A percentile compares a stretch with the other conserved stretches of the same genome.
These are phyloP conservation scores for Salvia miltiorrhiza DNA, from an alignment of 257 asterid genomes.

Conservation along the genomic window DNA sequence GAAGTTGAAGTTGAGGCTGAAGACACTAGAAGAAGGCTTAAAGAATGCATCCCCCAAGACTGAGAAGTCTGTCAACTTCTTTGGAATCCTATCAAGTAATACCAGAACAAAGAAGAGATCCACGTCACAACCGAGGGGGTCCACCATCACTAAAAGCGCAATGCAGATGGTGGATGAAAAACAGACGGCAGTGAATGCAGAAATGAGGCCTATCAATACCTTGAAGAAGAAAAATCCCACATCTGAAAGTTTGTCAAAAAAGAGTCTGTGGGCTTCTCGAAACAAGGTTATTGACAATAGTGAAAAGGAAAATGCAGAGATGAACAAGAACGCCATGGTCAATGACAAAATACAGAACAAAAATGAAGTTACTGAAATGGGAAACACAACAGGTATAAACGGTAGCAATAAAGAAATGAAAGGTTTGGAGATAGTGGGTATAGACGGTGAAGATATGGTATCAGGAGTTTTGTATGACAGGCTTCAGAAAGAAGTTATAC, in stretches of 20 bases:
- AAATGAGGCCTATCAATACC: conserved; percentile 23
- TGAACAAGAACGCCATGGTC: conserved; percentile 29
- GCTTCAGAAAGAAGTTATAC: conserved; percentile 85
- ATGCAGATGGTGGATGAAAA: conserved; percentile 28
- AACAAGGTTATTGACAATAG: conserved; percentile 38
- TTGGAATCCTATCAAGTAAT: conserved; percentile 62
- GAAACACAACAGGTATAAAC: conserved; percentile 20
- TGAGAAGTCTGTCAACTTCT: conserved; percentile 46
- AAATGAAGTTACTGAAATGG: conserved; percentile 28
- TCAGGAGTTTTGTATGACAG: conserved; percentile 80
- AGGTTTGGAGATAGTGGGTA: conserved; percentile 25
- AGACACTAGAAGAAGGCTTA: conserved; percentile 76
- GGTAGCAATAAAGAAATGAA: conserved; percentile 28
- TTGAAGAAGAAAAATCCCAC: conserved; percentile 33
- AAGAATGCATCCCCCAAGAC: conserved; percentile 42
- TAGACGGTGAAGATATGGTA: conserved; percentile 51
- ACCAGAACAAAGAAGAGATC: conserved; percentile 52
- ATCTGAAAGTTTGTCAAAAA: conserved; percentile 40
- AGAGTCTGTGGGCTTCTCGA: conserved; percentile 60
- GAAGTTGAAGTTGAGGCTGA: conserved; percentile 77
- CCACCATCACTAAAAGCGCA: conserved; percentile 35
- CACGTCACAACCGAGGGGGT: conserved; percentile 63
- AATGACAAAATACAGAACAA: conserved; percentile 15
- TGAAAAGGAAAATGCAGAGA: conserved; percentile 65
- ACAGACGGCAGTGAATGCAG: conserved; percentile 16